phyloP scores from a whole-genome alignment of 2,329 filamentous ascomycete species.

The Paecilomyces fulvus region DNA sequence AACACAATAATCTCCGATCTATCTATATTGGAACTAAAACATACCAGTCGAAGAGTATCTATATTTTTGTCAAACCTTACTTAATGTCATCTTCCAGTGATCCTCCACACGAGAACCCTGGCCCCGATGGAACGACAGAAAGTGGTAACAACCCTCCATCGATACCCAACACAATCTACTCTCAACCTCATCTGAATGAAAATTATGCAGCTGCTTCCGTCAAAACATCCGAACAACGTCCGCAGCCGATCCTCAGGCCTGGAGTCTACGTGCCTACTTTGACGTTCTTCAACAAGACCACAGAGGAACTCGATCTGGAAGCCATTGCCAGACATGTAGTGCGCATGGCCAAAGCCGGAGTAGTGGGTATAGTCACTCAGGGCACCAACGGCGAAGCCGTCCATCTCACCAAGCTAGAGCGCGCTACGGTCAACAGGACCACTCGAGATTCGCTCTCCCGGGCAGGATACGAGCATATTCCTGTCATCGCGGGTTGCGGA shows the following conservation, averaged over 20 bases:
- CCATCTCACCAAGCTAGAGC: constrained; percentile 59
- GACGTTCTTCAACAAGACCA: constrained; percentile 55
- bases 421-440: constrained; percentile 48
- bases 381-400: constrained; percentile 69
- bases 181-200: background rate
- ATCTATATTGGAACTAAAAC: background rate
- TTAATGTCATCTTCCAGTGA: background rate
- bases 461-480: constrained; percentile 52
- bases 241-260: constrained; percentile 5
- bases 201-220: background rate
- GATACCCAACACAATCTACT: background rate
- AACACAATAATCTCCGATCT: background rate
- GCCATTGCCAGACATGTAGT: constrained; percentile 50
- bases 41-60: background rate
- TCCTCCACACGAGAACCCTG: background rate
- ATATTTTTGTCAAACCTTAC: background rate
- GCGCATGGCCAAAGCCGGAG: constrained; percentile 55
- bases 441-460: constrained; percentile 56
- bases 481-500: constrained; percentile 63
- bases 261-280: constrained; percentile 61
- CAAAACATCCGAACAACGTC: background rate
- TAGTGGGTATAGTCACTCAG: constrained; percentile 60
- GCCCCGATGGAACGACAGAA: background rate
- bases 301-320: constrained; percentile 54
- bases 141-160: background rate